Evolutionary conservation across 352 stramenopile species (phyloP).

Genomic region (Phytophthora cactorum): DNA sequence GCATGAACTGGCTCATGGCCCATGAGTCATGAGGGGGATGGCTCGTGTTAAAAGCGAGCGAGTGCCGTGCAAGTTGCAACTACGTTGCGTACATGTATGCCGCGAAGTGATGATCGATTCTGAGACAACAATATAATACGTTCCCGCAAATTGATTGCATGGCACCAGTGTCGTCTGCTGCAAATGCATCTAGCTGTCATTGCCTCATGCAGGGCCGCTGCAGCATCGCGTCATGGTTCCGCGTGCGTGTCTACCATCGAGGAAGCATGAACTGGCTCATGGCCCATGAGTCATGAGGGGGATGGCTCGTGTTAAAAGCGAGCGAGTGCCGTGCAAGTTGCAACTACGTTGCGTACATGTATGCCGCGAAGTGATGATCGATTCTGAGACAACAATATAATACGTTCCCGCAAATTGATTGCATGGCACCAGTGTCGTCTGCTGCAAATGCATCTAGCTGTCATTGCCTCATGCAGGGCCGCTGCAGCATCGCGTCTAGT

Average conservation of each 20-base stretch:
- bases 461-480: no score
- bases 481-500: no score
- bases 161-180: no score
- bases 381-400: constrained; percentile 1
- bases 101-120: neutral
- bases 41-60: constrained; percentile 27
- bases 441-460: no score
- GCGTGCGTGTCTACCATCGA: constrained; percentile 21
- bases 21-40: neutral
- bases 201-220: no score
- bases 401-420: no score
- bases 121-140: neutral
- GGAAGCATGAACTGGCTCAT: constrained; percentile 1
- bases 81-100: no score
- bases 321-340: constrained; percentile 1
- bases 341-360: no score
- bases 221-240: no score
- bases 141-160: no score
- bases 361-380: neutral
- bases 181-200: no score
- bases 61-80: neutral
- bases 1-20: constrained; percentile 2
- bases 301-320: constrained; percentile 27
- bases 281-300: neutral
- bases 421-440: no score